Evolutionary conservation across 1,284 basidiomycete genomes (phyloP).

Genomic region (Trichosporon sp.): DNA sequence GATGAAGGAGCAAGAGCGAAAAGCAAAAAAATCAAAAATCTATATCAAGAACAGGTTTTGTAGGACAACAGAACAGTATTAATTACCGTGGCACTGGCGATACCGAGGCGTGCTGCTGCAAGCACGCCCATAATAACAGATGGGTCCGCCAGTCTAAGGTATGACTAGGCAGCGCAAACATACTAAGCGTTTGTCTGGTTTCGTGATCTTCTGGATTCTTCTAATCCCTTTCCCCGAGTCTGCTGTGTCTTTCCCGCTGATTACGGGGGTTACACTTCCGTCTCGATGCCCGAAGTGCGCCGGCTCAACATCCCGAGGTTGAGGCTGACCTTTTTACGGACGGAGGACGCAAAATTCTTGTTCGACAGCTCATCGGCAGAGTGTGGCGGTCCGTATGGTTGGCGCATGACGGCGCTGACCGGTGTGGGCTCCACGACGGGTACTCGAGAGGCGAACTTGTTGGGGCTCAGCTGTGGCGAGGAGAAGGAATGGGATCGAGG

Average conservation of each 20-base stretch:
- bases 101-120: neutral
- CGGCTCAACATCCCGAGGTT: constrained; percentile 46
- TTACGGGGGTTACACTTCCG: constrained; percentile 18
- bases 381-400: constrained; percentile 82
- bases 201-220: neutral
- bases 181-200: neutral
- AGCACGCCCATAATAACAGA: neutral
- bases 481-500: constrained; percentile 33
- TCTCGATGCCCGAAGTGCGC: constrained; percentile 28
- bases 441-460: constrained; percentile 13
- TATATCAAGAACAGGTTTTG: neutral
- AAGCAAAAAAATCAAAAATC: neutral
- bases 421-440: neutral
- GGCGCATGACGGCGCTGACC: constrained; percentile 60
- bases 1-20: neutral
- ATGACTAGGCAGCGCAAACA: constrained; percentile 7
- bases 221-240: neutral
- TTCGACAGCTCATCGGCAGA: constrained; percentile 81
- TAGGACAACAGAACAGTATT: neutral
- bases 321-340: constrained; percentile 40
- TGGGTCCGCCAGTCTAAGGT: neutral
- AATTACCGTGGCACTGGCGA: neutral
- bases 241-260: neutral
- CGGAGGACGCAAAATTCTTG: constrained; percentile 72
- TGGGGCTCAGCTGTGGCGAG: constrained; percentile 14